phyloP scores from a whole-genome alignment of 2,329 filamentous ascomycete genomes.

The Clonostachys byssicola region DNA sequence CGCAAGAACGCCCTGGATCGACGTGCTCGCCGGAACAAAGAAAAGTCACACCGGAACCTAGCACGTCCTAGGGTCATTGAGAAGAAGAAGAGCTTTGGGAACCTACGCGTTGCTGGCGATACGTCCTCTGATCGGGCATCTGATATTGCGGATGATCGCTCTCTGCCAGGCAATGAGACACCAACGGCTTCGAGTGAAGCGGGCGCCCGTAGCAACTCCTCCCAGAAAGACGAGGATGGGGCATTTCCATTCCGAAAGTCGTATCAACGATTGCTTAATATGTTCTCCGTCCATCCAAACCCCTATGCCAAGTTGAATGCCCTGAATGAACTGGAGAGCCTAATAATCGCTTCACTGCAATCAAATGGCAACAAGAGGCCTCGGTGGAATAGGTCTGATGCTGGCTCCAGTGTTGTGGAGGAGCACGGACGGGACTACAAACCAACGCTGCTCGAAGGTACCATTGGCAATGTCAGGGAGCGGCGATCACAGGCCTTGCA shows the following conservation, averaged over 20 bases:
- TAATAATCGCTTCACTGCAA: conserved; percentile 70
- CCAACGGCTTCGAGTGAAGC: background rate
- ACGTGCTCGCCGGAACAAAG: conserved; percentile 31
- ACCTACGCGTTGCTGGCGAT: conserved; percentile 50
- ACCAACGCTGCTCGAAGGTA: conserved; percentile 54
- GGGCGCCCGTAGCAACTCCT: background rate
- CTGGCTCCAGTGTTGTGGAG: conserved; percentile 22
- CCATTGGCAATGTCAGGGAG: conserved; percentile 67
- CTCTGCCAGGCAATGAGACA: background rate
- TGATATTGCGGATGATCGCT: conserved; percentile 23
- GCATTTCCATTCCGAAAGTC: conserved; percentile 80
- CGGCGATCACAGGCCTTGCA: conserved; percentile 52
- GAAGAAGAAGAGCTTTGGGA: conserved; percentile 66
- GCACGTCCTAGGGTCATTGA: conserved; percentile 49
- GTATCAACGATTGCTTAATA: conserved; percentile 74
- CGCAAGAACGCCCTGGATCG: conserved; percentile 52
- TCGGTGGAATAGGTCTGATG: conserved; percentile 28
- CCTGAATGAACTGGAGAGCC: conserved; percentile 75
- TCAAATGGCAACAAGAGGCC: conserved; percentile 24
- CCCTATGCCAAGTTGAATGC: conserved; percentile 82
- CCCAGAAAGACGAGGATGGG: conserved; percentile 6
- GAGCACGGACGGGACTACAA: conserved; percentile 26
- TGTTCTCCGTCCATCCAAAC: conserved; percentile 86
- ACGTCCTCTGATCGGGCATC: conserved; percentile 22
- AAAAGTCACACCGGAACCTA: conserved; percentile 34